Evolutionary conservation across 2,329 filamentous ascomycete genomes (phyloP).

Genomic region (Thermoascus crustaceus): DNA sequence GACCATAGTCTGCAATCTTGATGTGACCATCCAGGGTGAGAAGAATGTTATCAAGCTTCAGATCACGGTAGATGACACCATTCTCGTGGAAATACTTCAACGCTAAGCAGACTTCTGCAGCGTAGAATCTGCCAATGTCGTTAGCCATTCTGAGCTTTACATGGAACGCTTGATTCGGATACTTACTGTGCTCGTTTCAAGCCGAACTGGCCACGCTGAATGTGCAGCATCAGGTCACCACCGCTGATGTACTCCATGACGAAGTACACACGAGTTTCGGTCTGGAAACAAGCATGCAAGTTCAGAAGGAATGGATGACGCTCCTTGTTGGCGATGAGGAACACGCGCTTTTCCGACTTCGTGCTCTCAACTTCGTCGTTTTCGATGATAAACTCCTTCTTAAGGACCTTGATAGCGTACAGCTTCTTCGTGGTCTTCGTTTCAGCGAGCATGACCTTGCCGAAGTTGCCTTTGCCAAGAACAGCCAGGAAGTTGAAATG

Average conservation of each 20-base stretch:
- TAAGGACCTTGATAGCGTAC: slow-evolving; percentile 97
- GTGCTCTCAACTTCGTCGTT: slow-evolving; percentile 99
- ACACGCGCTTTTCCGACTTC: slow-evolving; percentile 93
- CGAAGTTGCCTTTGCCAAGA: slow-evolving; percentile 97
- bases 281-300: slow-evolving; percentile 97
- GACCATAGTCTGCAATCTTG: slow-evolving; percentile 96
- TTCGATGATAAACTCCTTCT: slow-evolving; percentile 99
- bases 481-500: slow-evolving; percentile 99
- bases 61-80: slow-evolving; percentile 86
- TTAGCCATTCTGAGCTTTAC: not conserved
- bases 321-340: slow-evolving; percentile 94
- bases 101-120: slow-evolving; percentile 91
- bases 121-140: slow-evolving; percentile 70
- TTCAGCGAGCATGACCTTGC: slow-evolving; percentile 98
- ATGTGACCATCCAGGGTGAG: slow-evolving; percentile 93
- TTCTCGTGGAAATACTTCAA: slow-evolving; percentile 99
- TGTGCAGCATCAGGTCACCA: slow-evolving; percentile 98
- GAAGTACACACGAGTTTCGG: slow-evolving; percentile 95
- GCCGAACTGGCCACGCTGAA: slow-evolving; percentile 92
- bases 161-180: not conserved
- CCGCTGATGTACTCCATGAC: slow-evolving; percentile 99
- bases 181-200: slow-evolving; percentile 90
- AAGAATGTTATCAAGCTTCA: slow-evolving; percentile 82
- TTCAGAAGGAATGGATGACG: slow-evolving; percentile 92
- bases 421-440: slow-evolving; percentile 86